Evolutionary conservation across 495 filamentous ascomycete species (phyloP).

Genomic region (Apodospora peruviana): DNA sequence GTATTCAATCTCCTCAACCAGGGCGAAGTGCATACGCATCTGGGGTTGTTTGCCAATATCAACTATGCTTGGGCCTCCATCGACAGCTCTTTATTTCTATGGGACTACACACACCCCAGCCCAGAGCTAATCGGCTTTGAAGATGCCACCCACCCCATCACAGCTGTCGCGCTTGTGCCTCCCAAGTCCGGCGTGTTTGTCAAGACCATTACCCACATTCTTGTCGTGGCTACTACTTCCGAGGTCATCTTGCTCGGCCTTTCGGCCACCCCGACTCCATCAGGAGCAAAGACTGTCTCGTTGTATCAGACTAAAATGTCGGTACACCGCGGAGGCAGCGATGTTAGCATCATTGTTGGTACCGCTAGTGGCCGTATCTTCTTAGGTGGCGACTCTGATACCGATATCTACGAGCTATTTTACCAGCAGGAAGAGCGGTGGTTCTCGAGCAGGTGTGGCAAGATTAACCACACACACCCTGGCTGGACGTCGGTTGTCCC

Average conservation of each 20-base stretch:
- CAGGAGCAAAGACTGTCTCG: constrained; percentile 63
- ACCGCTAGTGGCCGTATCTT: constrained; percentile 85
- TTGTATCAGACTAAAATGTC: constrained; percentile 84
- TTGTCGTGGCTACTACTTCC: constrained; percentile 79
- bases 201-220: constrained; percentile 70
- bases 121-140: constrained; percentile 90
- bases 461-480: constrained; percentile 80
- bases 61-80: constrained; percentile 94
- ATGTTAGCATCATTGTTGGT: constrained; percentile 70
- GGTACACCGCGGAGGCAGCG: constrained; percentile 58
- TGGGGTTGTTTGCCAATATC: constrained; percentile 89
- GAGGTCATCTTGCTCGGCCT: constrained; percentile 83
- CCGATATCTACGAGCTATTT: constrained; percentile 84
- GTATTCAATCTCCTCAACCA: constrained; percentile 87
- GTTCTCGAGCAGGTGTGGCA: constrained; percentile 78
- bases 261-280: constrained; percentile 49
- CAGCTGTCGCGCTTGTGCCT: constrained; percentile 71
- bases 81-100: constrained; percentile 92
- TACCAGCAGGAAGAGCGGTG: constrained; percentile 97
- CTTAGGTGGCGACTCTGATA: constrained; percentile 72
- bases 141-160: constrained; percentile 79
- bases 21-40: constrained; percentile 73
- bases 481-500: constrained; percentile 68
- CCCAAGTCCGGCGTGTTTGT: constrained; percentile 84
- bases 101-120: constrained; percentile 89